Conservation (phyloP, 176 grass and related monocot genomes). For the Oryza brachyantha region DNA sequence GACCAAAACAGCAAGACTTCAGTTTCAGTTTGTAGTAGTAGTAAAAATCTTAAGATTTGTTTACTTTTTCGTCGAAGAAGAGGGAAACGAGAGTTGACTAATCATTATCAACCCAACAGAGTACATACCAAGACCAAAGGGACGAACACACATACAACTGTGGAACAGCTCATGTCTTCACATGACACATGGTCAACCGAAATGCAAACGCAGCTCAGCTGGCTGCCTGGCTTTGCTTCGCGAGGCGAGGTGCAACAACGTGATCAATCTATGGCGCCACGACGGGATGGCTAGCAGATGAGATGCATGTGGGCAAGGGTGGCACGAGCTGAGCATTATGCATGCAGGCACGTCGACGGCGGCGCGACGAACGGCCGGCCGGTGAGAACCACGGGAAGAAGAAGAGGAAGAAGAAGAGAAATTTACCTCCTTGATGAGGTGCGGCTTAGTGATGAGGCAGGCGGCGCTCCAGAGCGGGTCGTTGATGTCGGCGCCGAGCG, state of each 20-base stretch:
- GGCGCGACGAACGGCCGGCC: background rate
- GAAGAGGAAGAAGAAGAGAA: background rate
- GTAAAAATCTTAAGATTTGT: background rate
- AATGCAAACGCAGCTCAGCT: background rate
- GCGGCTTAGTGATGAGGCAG: constrained; percentile 64
- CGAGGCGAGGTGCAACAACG: background rate
- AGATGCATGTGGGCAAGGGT: background rate
- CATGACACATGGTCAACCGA: background rate
- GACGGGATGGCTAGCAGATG: background rate
- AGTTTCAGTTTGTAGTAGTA: background rate
- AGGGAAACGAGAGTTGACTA: background rate
- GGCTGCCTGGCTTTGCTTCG: background rate
- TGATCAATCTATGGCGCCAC: constrained; percentile 6
- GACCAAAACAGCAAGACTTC: background rate
- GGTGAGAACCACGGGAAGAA: background rate
- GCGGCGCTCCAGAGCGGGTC: constrained; percentile 80
- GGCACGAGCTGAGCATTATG: background rate
- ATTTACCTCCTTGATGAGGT: constrained; percentile 79
- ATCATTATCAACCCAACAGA: background rate
- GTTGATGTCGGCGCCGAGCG: constrained; percentile 77
- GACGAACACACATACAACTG: background rate
- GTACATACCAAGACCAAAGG: background rate
- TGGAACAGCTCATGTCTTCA: background rate
- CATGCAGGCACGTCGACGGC: background rate
- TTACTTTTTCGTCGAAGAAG: background rate